Conservation (phyloP, 2,329 filamentous ascomycete genomes). For the Aspergillus pseudoglaucus region DNA sequence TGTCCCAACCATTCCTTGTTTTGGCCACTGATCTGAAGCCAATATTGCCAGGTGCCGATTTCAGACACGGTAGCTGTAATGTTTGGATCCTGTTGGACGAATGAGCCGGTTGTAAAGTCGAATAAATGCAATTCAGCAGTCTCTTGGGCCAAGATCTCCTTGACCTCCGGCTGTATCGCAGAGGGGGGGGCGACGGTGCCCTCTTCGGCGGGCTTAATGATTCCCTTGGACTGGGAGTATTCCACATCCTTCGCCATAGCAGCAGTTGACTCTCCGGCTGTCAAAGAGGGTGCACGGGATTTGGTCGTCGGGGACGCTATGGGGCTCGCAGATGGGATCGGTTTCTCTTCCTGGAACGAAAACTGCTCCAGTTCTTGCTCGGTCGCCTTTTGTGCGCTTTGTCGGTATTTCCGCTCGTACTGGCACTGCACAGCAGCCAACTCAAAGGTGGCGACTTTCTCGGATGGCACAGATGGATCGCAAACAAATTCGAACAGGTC, state of each 20-base stretch:
- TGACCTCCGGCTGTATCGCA: conserved; percentile 56
- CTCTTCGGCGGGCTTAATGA: conserved; percentile 34
- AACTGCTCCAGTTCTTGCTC: conserved; percentile 77
- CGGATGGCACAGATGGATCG: conserved; percentile 62
- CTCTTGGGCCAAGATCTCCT: conserved; percentile 68
- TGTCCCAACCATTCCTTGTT: conserved; percentile 83
- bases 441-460: conserved; percentile 73
- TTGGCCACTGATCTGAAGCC: conserved; percentile 74
- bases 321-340: conserved; percentile 56
- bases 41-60: conserved; percentile 88
- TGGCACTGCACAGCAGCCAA: conserved; percentile 84
- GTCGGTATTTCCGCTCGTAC: conserved; percentile 92
- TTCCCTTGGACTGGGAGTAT: conserved; percentile 36
- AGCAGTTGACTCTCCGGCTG: conserved; percentile 35
- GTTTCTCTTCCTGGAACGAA: conserved; percentile 60
- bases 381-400: conserved; percentile 70
- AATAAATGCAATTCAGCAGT: conserved; percentile 85
- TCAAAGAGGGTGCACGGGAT: conserved; percentile 27
- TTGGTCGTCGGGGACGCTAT: conserved; percentile 42
- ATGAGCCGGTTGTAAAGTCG: conserved; percentile 80
- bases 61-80: conserved; percentile 78
- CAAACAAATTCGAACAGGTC: conserved; percentile 99
- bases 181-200: conserved; percentile 57
- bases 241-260: conserved; percentile 42
- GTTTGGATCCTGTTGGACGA: conserved; percentile 68